Evolutionary conservation across 208 protist genomes (phyloP).

Genomic region (Trypanosoma theileri): DNA sequence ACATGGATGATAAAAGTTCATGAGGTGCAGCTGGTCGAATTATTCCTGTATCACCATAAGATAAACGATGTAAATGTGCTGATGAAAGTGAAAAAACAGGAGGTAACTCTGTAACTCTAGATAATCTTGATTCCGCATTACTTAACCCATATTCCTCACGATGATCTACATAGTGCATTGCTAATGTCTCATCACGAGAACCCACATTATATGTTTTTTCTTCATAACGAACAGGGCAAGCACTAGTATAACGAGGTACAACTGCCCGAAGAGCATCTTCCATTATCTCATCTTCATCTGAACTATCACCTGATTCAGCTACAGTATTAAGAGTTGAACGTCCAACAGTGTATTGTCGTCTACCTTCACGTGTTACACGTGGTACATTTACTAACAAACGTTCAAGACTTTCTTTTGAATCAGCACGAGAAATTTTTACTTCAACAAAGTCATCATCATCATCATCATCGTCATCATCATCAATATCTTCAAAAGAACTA

Average conservation of each 20-base stretch:
- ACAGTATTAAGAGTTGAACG: slow-evolving; percentile 39
- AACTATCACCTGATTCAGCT: slow-evolving; percentile 33
- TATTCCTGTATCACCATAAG: slow-evolving; percentile 12
- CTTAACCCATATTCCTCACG: slow-evolving; percentile 71
- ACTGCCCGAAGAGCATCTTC: slow-evolving; percentile 81
- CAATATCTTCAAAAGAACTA: slow-evolving; percentile 8
- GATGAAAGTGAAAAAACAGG: slow-evolving; percentile 6
- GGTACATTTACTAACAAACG: slow-evolving; percentile 22
- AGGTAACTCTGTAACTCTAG: slow-evolving; percentile 9
- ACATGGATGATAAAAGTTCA: slow-evolving; percentile 14
- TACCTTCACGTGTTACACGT: slow-evolving; percentile 48
- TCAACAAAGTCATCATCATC: slow-evolving; percentile 27
- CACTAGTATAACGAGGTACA: slow-evolving; percentile 62
- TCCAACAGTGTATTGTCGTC: slow-evolving; percentile 80
- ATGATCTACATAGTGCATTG: slow-evolving; percentile 61
- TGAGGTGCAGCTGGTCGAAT: slow-evolving; percentile 10
- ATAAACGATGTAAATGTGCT: slow-evolving; percentile 13
- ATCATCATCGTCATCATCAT: slow-evolving; percentile 25
- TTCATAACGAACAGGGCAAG: slow-evolving; percentile 66
- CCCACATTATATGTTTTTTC: slow-evolving; percentile 83
- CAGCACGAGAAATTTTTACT: neutral
- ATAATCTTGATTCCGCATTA: slow-evolving; percentile 22
- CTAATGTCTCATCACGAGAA: slow-evolving; percentile 43
- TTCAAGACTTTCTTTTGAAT: slow-evolving; percentile 9
- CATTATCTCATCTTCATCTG: slow-evolving; percentile 71